Base-by-base conservation (phyloP, 768 basidiomycete genomes). In the Gymnopilus dilepis region DNA sequence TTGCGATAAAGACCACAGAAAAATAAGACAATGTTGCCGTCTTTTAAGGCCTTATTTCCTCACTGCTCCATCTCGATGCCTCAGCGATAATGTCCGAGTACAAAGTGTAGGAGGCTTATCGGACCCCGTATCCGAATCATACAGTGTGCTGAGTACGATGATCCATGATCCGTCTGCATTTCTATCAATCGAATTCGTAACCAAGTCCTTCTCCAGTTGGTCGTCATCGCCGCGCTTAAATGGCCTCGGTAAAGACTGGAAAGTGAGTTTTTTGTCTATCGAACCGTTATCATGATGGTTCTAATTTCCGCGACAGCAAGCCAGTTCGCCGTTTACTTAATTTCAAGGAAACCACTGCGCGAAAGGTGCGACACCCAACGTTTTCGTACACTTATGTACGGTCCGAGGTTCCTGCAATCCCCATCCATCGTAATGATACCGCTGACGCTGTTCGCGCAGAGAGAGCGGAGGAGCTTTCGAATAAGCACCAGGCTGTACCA, bases 151-250 rank as follows among this genome's bases (percentile, higher is more conserved):
- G n/a, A n/a, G n/a, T n/a, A n/a, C n/a, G n/a, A n/a, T 47, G n/a
- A 8, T 59, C 11, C 15, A 21, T 59, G 58, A 59, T 59, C 58
- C 47, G 58, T 33, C 24, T 59, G 43, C 58, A 59, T 59, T 59
- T 59, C 51, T 59, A 59, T 59, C 58, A 59, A 59, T 59, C n/a
- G 47, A n/a, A n/a, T 17, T 22, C 15, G 47, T 50, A 31, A 30
- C 47, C 47, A 50, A 28, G 47, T 50, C 28, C 47, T 50, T 31
- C 28, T 50, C 47, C 47, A 48, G 47, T 48, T 48, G 26, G 28
- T 45, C 45, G 26, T 47, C 45, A 47, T 28, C 45, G 24, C 47
- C 30, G 9, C 28, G 47, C 47, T 50, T 47, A 47, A 47, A 50
- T 28, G 34, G 47, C n/a, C 17, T 50, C 47, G 47, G 28, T 50